phyloP scores from a whole-genome alignment of 108 stramenopile species.

The Nitzschia palea region DNA sequence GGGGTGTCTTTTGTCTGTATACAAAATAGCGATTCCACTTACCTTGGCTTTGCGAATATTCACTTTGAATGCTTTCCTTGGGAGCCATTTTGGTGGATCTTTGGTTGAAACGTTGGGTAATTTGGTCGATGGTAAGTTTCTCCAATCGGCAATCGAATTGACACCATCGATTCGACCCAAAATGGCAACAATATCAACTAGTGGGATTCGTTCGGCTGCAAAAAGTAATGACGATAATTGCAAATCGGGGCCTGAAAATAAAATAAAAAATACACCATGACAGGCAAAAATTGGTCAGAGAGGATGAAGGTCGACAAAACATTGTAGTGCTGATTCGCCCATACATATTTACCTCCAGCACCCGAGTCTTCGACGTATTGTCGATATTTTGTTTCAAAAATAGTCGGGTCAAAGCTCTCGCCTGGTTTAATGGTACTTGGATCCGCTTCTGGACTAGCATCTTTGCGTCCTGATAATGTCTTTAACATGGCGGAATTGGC shows the following conservation, averaged over 20 bases:
- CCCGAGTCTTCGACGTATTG: conserved; percentile 30
- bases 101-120: not conserved
- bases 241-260: conserved; percentile 28
- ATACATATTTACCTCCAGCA: conserved; percentile 5
- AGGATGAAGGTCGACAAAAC: not conserved
- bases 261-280: no score
- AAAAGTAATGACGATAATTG: conserved; percentile 20
- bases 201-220: conserved; percentile 23
- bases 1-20: no score
- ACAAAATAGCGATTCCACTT: not conserved
- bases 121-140: conserved; percentile 32
- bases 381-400: conserved; percentile 7
- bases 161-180: conserved; percentile 30
- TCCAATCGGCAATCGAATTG: conserved; percentile 32
- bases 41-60: conserved; percentile 30
- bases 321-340: not conserved
- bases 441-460: conserved; percentile 13
- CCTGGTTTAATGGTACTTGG: conserved; percentile 2
- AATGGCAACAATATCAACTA: conserved; percentile 37
- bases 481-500: conserved; percentile 35
- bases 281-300: not conserved
- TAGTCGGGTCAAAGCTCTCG: conserved; percentile 25
- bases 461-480: conserved; percentile 22
- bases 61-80: conserved; percentile 40
- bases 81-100: conserved; percentile 40